phyloP scores from a whole-genome alignment of 208 protist species.

The Endotrypanum monterogeii region DNA sequence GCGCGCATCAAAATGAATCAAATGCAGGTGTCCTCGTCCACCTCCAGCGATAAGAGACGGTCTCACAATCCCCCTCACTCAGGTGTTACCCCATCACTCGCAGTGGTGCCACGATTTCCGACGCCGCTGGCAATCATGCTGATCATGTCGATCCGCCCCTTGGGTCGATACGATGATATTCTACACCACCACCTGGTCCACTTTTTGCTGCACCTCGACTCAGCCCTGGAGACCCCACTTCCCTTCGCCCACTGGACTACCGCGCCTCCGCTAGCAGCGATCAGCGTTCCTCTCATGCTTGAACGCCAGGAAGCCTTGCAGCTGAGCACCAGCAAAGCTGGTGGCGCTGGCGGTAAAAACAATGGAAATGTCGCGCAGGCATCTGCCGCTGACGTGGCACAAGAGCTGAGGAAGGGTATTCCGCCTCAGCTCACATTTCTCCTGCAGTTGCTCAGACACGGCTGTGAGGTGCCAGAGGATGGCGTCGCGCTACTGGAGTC shows the following conservation, averaged over 20 bases:
- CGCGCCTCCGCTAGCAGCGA: conserved; percentile 61
- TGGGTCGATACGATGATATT: conserved; percentile 50
- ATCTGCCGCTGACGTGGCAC: conserved; percentile 49
- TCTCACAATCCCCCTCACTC: conserved; percentile 2
- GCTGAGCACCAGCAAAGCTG: conserved; percentile 26
- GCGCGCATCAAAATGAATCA: conserved; percentile 77
- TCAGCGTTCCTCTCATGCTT: conserved; percentile 83
- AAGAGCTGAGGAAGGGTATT: conserved; percentile 45
- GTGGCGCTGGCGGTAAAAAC: background rate
- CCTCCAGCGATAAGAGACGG: conserved; percentile 22
- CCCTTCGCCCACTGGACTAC: conserved; percentile 65
- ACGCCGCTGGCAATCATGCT: conserved; percentile 71
- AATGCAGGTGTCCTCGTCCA: conserved; percentile 20
- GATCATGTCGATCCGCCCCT: conserved; percentile 50
- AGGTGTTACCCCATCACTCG: background rate
- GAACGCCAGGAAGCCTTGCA: conserved; percentile 61
- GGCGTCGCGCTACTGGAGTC: conserved; percentile 64
- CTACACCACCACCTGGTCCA: conserved; percentile 82
- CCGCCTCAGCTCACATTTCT: conserved; percentile 78
- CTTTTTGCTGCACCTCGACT: conserved; percentile 56
- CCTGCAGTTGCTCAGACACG: conserved; percentile 46
- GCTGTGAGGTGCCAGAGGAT: conserved; percentile 73
- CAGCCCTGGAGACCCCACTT: conserved; percentile 51
- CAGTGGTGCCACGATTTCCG: conserved; percentile 60
- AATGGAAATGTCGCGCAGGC: conserved; percentile 33